A percentile compares a stretch with the other conserved stretches of the same genome.
Conservation (phyloP, 441 rosid species). For the Hypseocharis bilobata region DNA sequence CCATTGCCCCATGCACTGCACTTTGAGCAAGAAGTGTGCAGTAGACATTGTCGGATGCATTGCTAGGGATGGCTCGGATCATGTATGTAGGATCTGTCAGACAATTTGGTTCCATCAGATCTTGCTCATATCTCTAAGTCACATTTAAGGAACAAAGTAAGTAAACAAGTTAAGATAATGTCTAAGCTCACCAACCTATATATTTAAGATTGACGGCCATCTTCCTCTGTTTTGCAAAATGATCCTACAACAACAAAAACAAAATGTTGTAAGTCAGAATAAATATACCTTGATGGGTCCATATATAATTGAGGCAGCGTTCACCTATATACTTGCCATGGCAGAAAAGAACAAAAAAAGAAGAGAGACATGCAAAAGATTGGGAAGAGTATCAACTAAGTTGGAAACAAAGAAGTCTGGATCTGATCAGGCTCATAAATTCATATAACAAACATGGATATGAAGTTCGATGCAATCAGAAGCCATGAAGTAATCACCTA, state of each 20-base stretch:
- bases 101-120: background rate
- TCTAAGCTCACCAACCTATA: conserved; percentile 23
- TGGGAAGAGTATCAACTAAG: background rate
- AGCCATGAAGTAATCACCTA: background rate
- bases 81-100: conserved; percentile 76
- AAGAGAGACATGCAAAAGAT: background rate
- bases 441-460: too few relatives aligned
- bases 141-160: background rate
- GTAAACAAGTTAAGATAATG: background rate
- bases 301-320: too few relatives aligned
- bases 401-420: too few relatives aligned
- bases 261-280: too few relatives aligned
- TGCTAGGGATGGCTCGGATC: conserved; percentile 92
- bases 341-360: background rate
- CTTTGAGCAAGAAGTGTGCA: conserved; percentile 99
- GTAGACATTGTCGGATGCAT: conserved; percentile 91
- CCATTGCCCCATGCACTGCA: conserved; percentile 93
- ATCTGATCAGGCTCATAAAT: too few relatives aligned
- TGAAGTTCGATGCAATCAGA: too few relatives aligned
- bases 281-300: too few relatives aligned
- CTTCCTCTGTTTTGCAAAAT: conserved; percentile 50
- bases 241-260: conserved; percentile 41
- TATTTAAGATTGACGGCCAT: conserved; percentile 65
- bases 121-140: background rate
- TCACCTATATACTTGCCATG: too few relatives aligned